Conservation (phyloP, 2,329 filamentous ascomycete genomes). For the Ceratocystiopsis minuta region DNA sequence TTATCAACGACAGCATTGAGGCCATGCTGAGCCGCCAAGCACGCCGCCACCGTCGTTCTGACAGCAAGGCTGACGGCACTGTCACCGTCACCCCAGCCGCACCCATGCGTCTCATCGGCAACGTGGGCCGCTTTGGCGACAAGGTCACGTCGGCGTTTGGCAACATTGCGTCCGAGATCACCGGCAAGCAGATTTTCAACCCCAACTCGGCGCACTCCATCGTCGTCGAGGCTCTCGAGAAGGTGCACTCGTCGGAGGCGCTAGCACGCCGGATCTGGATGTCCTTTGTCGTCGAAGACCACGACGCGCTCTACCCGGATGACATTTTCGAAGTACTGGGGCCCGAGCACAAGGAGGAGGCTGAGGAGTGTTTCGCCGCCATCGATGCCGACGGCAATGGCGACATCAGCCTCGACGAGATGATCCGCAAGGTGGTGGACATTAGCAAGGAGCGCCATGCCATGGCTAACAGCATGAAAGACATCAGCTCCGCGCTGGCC, state of each 20-base stretch:
- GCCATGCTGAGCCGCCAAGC: constrained; percentile 28
- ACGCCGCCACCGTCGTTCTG: too few species aligned
- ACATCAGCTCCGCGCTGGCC: constrained; percentile 84
- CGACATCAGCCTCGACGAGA: constrained; percentile 88
- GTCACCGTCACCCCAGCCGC: constrained; percentile 34
- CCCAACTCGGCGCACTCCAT: constrained; percentile 78
- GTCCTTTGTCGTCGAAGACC: constrained; percentile 87
- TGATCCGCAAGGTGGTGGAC: constrained; percentile 73
- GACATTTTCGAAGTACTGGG: constrained; percentile 84
- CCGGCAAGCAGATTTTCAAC: constrained; percentile 90
- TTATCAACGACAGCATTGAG: constrained; percentile 73
- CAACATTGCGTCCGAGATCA: constrained; percentile 84
- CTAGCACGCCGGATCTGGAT: constrained; percentile 91
- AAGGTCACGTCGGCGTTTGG: constrained; percentile 89
- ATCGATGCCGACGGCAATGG: constrained; percentile 82
- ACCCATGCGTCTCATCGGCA: constrained; percentile 60
- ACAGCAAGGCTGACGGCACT: too few species aligned
- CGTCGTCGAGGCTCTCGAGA: constrained; percentile 76
- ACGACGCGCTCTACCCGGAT: constrained; percentile 58
- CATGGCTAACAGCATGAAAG: constrained; percentile 85
- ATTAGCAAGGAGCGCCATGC: constrained; percentile 75
- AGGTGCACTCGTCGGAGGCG: constrained; percentile 70
- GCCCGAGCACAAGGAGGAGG: constrained; percentile 51
- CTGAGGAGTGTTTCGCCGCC: constrained; percentile 65
- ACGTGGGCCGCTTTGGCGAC: constrained; percentile 67